Conservation (phyloP, 164 flowering plant genomes). For the Saururus chinensis region DNA sequence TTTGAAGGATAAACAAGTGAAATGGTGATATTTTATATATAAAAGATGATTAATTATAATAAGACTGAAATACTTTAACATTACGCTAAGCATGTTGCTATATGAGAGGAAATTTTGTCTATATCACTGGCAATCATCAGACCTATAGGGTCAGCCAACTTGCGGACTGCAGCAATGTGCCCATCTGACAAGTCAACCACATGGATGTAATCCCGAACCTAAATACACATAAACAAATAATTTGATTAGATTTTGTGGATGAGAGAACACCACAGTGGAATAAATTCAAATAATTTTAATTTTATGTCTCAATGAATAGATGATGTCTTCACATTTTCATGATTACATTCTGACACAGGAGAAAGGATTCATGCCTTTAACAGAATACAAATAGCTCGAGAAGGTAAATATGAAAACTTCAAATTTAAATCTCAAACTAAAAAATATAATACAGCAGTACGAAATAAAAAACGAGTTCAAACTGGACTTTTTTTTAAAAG, state of each 20-base stretch:
- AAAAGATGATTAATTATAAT: too few species aligned
- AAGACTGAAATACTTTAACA: too few species aligned
- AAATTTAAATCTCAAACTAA: too few species aligned
- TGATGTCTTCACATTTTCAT: not conserved
- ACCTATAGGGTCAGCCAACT: conserved; percentile 71
- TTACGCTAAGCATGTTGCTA: not conserved
- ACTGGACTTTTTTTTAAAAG: too few species aligned
- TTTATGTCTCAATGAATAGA: not conserved
- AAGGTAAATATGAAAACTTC: too few species aligned
- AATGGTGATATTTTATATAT: too few species aligned
- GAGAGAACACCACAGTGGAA: not conserved
- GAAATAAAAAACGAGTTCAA: too few species aligned
- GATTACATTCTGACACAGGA: too few species aligned
- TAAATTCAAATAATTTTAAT: not conserved
- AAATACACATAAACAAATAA: conserved; percentile 6
- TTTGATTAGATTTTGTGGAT: not conserved
- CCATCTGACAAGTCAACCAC: conserved; percentile 91
- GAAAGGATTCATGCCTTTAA: too few species aligned
- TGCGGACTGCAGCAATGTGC: conserved; percentile 72
- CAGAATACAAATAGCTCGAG: too few species aligned
- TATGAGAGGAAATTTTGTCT: not conserved
- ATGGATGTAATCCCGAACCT: conserved; percentile 97
- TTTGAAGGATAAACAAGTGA: too few species aligned
- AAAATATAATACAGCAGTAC: too few species aligned
- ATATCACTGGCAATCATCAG: not conserved